A percentile compares a stretch with the other conserved stretches of the same genome.
Conservation (phyloP, 2,329 filamentous ascomycete species). For the Aspergillus pseudoglaucus region DNA sequence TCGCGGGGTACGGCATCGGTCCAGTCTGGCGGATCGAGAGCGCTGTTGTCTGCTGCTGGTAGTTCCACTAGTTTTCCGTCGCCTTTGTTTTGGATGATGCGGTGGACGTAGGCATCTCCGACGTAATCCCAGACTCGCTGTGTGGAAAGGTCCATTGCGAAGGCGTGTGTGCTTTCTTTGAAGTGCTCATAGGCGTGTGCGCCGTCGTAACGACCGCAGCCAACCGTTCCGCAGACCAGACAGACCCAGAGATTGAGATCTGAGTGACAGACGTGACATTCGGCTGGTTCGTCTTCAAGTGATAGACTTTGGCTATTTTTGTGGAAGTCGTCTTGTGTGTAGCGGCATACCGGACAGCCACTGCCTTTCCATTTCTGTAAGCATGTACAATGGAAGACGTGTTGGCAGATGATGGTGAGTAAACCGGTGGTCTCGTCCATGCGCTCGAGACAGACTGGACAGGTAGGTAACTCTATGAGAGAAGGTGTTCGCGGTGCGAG, state of each 20-base stretch:
- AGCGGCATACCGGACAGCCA: constrained; percentile 90
- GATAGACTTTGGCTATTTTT: constrained; percentile 41
- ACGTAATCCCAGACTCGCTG: constrained; percentile 98
- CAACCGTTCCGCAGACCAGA: constrained; percentile 84
- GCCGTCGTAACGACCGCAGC: constrained; percentile 88
- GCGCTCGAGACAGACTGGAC: constrained; percentile 89
- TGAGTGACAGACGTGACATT: constrained; percentile 76
- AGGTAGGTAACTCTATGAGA: constrained; percentile 86
- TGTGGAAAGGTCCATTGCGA: constrained; percentile 84
- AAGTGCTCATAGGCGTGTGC: constrained; percentile 92
- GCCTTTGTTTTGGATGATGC: constrained; percentile 86
- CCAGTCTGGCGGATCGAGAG: constrained; percentile 37
- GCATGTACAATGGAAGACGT: constrained; percentile 95
- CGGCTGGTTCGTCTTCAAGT: constrained; percentile 49
- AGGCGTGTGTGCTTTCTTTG: constrained; percentile 82
- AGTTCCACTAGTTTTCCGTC: constrained; percentile 89
- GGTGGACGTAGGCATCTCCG: constrained; percentile 91
- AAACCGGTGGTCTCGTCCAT: constrained; percentile 98
- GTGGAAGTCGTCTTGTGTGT: constrained; percentile 60
- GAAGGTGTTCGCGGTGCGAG: constrained; percentile 72
- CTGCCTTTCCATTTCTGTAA: constrained; percentile 92
- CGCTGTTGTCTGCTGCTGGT: constrained; percentile 51
- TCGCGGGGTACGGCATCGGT: constrained; percentile 46
- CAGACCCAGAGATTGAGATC: constrained; percentile 89
- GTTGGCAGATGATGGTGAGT: constrained; percentile 92